These are phyloP conservation scores for Pseudocercospora vitis DNA, from an alignment of 2,329 filamentous ascomycete genomes.

Conservation along the genomic window DNA sequence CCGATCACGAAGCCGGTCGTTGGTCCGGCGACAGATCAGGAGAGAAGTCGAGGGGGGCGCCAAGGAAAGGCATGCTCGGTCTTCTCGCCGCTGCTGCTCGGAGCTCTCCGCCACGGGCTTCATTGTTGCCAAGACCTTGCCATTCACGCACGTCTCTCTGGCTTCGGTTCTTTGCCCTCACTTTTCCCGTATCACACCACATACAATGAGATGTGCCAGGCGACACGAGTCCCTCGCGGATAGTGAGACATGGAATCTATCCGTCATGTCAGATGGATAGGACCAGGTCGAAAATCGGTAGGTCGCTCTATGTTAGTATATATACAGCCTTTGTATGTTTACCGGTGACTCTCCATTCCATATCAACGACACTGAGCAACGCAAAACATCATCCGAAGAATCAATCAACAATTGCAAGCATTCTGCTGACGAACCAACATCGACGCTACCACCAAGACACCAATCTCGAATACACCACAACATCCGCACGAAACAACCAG, in stretches of 20 bases:
- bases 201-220: background rate
- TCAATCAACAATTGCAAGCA: background rate
- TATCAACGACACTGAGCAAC: background rate
- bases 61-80: background rate
- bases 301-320: conserved; percentile 5
- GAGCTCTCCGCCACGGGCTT: background rate
- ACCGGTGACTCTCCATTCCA: background rate
- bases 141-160: background rate
- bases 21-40: background rate
- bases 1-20: background rate
- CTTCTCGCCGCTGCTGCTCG: background rate
- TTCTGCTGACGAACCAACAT: background rate
- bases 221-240: background rate
- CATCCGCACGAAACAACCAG: background rate
- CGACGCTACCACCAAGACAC: conserved; percentile 1
- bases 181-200: conserved; percentile 8
- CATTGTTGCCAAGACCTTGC: background rate
- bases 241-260: background rate
- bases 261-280: background rate
- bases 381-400: background rate
- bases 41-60: conserved; percentile 1
- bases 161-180: background rate
- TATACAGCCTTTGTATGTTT: background rate
- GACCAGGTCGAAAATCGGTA: background rate
- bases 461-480: background rate